Base-by-base conservation (phyloP, 345 rosid species). In the Aethionema arabicum region DNA sequence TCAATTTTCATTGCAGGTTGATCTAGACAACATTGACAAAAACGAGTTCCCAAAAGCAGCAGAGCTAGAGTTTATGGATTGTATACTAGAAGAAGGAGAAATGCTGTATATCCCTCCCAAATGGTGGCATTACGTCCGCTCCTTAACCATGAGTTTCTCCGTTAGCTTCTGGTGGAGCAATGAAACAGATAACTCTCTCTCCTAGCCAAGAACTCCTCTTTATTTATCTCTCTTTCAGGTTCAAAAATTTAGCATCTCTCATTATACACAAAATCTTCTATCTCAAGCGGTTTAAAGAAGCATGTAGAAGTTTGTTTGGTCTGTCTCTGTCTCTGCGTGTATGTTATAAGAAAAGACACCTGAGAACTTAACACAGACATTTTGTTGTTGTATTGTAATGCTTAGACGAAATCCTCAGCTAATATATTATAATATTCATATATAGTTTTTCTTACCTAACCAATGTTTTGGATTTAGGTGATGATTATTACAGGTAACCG, bases 101-200 rank as follows among this genome's bases (percentile, higher is more conserved):
- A 89, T 92, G 99, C 80, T 92, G 41, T 92, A 92, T 83, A 89
- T 92, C 65, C 99, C 99, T 4, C 96, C 91, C 9, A 90, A 85
- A 79, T 92, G 99, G 99, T 92, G 99, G 99, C 97, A 92, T 56
- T 92, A 92, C 33, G 97, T 92, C 45, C 79, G 93, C 53, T 89
- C 97, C 38, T 80, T 92, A 44, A 82, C 97, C 0, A 41, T 80
- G 14, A 92, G 98, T 74, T 67, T 93, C 47, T 90, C 99, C 0
- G 97, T 90, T 64, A 87, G 96, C 82, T 93, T 82, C 72, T 93
- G 97, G 99, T 93, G 97, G 97, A 83, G 90, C 63, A 69, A 72
- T 21, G 38, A 76, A 4, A 74, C 59, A 5, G 72, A 68, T 45
- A 62, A 76, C 0, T 60, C 72, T 0, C 58, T n/a, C 32, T 76